phyloP scores from a whole-genome alignment of 169 alveolate genomes.

The Eimeria praecox region DNA sequence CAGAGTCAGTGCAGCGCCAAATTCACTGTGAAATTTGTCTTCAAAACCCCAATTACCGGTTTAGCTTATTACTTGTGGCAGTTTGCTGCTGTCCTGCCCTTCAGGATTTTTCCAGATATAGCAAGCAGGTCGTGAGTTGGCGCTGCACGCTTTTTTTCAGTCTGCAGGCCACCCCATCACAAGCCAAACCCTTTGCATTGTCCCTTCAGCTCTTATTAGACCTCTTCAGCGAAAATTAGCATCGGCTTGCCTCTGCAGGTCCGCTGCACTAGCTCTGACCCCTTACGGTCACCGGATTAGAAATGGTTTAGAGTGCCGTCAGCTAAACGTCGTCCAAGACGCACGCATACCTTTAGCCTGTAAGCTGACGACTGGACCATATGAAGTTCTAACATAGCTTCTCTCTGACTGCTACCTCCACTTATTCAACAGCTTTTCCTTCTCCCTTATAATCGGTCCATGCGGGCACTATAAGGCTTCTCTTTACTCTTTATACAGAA shows the following conservation, averaged over 20 bases:
- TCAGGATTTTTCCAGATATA: constrained; percentile 38
- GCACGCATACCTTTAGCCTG: not conserved
- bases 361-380: not conserved
- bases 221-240: not conserved
- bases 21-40: not conserved
- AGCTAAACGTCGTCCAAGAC: not conserved
- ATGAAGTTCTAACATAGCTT: not conserved
- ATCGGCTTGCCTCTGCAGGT: not conserved
- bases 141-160: not conserved
- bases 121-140: constrained; percentile 49
- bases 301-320: not conserved
- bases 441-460: not conserved
- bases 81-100: constrained; percentile 23
- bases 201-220: not conserved
- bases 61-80: constrained; percentile 10
- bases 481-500: not conserved
- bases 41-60: not conserved
- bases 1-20: not conserved
- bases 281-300: not conserved
- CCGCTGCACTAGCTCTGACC: not conserved
- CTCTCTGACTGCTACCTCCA: not conserved
- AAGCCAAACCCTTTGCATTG: not conserved
- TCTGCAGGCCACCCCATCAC: not conserved
- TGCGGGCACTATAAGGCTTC: too few species aligned
- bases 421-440: not conserved